Evolutionary conservation across 495 filamentous ascomycete genomes (phyloP).

Genomic region (Neurospora sp.): DNA sequence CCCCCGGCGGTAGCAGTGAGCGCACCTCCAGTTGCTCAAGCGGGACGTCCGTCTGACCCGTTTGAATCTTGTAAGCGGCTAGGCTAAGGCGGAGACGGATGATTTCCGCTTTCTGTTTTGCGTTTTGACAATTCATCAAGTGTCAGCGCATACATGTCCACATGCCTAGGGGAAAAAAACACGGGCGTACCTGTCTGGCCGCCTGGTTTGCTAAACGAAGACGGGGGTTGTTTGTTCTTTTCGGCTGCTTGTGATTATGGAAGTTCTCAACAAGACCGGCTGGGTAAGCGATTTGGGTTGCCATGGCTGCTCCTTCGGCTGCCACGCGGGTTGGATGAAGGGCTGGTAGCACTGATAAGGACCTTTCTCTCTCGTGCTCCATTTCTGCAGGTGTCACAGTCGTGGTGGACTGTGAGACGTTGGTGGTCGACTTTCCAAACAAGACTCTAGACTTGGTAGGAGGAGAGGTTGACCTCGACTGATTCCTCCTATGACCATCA

Average conservation of each 20-base stretch:
- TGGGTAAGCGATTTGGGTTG: neutral
- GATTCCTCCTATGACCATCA: neutral
- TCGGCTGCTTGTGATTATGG: neutral
- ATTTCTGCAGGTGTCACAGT: neutral
- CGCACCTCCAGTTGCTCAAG: conserved; percentile 30
- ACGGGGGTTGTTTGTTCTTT: conserved; percentile 2
- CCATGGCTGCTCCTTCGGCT: neutral
- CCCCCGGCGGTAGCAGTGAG: conserved; percentile 7
- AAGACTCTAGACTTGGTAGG: neutral
- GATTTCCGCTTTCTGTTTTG: conserved; percentile 35
- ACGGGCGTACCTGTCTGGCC: neutral
- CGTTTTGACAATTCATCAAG: neutral
- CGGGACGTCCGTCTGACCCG: conserved; percentile 39
- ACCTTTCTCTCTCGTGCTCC: neutral
- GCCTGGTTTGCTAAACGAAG: neutral
- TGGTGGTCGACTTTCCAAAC: neutral
- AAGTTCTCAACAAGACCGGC: neutral
- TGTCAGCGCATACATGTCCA: neutral
- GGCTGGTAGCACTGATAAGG: neutral
- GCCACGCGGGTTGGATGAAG: neutral
- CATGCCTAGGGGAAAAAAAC: neutral
- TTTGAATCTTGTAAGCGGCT: conserved; percentile 44
- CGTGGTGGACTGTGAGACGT: neutral
- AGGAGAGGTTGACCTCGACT: neutral
- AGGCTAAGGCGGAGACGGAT: conserved; percentile 40